These are phyloP conservation scores for Zasmidium angulare DNA, from an alignment of 2,329 filamentous ascomycete genomes.

Conservation along the genomic window DNA sequence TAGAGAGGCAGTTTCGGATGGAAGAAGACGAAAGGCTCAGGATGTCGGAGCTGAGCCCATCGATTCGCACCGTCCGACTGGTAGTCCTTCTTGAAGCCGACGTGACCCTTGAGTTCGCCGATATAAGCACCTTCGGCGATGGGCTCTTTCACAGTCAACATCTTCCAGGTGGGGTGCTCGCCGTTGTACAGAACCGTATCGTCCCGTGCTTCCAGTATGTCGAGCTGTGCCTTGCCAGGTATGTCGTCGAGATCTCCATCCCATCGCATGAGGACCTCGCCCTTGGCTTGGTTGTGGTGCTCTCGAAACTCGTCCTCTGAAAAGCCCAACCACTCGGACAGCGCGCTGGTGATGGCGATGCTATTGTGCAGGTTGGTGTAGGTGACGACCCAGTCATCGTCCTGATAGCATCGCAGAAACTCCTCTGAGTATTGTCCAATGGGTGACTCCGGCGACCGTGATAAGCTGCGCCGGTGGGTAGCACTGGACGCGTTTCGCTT, in stretches of 20 bases:
- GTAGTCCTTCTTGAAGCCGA: conserved; percentile 51
- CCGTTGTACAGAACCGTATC: conserved; percentile 51
- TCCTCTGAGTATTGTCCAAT: conserved; percentile 48
- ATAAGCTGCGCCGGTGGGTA: conserved; percentile 69
- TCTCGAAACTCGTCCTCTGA: conserved; percentile 52
- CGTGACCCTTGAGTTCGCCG: conserved; percentile 67
- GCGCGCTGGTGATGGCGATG: conserved; percentile 70
- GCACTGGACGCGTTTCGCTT: conserved; percentile 61
- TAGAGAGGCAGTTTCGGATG: conserved; percentile 85
- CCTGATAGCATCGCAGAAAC: conserved; percentile 64
- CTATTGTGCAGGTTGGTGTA: conserved; percentile 77
- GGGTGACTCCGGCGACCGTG: conserved; percentile 61
- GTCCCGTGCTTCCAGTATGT: conserved; percentile 55
- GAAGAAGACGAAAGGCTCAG: conserved; percentile 60
- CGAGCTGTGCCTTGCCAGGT: conserved; percentile 52
- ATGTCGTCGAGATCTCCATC: conserved; percentile 56
- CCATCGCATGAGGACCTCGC: conserved; percentile 69
- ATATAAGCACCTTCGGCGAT: conserved; percentile 57
- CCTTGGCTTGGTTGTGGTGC: conserved; percentile 50
- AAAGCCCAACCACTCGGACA: conserved; percentile 78
- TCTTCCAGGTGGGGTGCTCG: conserved; percentile 68
- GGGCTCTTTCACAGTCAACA: conserved; percentile 56
- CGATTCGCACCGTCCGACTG: conserved; percentile 46
- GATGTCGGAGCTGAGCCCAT: conserved; percentile 50
- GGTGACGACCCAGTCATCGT: conserved; percentile 53